Evolutionary conservation across 768 basidiomycete species (phyloP).

Genomic region (Tylopilus felleus): DNA sequence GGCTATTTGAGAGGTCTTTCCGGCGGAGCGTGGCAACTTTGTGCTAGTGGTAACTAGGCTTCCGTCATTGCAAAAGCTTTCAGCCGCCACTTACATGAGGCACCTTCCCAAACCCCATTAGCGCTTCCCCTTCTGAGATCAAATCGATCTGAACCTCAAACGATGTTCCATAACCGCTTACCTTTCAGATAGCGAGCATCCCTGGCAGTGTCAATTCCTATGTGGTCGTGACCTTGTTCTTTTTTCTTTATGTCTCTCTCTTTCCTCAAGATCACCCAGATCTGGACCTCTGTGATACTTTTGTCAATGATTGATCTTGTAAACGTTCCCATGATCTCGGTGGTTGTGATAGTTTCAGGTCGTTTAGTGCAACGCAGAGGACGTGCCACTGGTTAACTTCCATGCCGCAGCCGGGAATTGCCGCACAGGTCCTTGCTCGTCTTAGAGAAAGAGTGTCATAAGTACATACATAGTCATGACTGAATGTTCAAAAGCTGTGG

Average conservation of each 20-base stretch:
- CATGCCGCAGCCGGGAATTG: neutral
- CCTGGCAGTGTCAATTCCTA: constrained; percentile 6
- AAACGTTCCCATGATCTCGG: neutral
- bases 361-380: neutral
- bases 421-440: neutral
- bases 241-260: neutral
- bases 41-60: constrained; percentile 13
- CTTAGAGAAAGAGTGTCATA: neutral
- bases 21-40: constrained; percentile 9
- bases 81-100: constrained; percentile 21
- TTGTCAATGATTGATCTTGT: neutral
- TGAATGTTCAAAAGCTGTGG: neutral
- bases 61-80: constrained; percentile 26
- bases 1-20: constrained; percentile 16
- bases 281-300: neutral
- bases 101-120: constrained; percentile 17
- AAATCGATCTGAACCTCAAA: constrained; percentile 17
- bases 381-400: no score
- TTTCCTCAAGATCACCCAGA: neutral
- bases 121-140: constrained; percentile 7
- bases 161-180: constrained; percentile 17
- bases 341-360: neutral
- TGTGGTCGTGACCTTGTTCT: neutral
- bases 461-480: neutral
- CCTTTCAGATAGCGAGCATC: neutral